These are phyloP conservation scores for Aspergillus ustus DNA, from an alignment of 2,329 filamentous ascomycete species.

Conservation along the genomic window DNA sequence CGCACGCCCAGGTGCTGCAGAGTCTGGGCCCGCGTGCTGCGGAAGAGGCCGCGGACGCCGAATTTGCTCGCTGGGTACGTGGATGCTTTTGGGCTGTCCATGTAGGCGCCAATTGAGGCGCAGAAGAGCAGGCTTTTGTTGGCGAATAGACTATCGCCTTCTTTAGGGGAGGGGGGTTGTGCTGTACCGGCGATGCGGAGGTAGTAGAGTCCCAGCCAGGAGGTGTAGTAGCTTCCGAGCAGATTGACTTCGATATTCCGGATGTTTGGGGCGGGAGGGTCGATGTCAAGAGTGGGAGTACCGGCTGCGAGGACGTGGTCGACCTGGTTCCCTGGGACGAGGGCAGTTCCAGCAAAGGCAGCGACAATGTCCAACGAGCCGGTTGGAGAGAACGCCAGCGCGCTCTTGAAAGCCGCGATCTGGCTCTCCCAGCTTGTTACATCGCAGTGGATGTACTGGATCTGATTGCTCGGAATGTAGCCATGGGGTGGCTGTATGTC, in stretches of 20 bases:
- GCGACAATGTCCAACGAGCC: not conserved
- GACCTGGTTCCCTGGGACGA: conserved; percentile 2
- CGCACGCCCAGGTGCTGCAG: not conserved
- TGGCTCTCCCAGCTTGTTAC: conserved; percentile 1
- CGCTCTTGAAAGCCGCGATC: conserved; percentile 1
- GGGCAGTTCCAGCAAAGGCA: not conserved
- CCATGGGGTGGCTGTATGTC: not conserved
- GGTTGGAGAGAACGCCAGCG: not conserved
- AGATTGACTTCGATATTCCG: conserved; percentile 8
- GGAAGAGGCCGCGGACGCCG: conserved; percentile 1
- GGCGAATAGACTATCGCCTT: no score
- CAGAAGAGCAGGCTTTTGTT: conserved; percentile 5
- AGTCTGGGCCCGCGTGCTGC: not conserved
- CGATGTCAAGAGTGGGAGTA: not conserved
- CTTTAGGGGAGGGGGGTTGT: no score
- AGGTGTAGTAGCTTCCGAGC: conserved; percentile 3
- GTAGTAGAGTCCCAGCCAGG: conserved; percentile 3
- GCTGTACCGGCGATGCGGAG: not conserved
- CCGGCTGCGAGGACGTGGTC: not conserved
- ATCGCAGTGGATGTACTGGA: not conserved
- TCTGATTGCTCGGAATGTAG: not conserved
- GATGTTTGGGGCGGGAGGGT: not conserved
- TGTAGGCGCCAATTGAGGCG: not conserved
- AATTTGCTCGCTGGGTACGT: conserved; percentile 4
- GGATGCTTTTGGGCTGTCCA: conserved; percentile 1